Percentiles rank a stretch among this genome's conserved stretches.
phyloP scores from a whole-genome alignment of 176 grass and related monocot species.

The Saccharum spontaneum region DNA sequence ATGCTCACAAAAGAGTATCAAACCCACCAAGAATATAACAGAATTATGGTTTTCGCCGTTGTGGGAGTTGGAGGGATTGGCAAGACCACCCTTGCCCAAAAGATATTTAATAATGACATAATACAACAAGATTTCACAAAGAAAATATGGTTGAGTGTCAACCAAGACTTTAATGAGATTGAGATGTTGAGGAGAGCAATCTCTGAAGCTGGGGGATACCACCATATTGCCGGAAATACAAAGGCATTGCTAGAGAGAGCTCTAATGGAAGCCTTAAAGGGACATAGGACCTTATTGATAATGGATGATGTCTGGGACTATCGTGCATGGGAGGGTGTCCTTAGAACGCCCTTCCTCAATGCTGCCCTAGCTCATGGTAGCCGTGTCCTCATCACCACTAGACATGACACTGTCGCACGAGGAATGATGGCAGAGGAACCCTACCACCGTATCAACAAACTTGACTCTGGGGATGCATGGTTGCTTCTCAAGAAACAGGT shows the following conservation, averaged over 20 bases:
- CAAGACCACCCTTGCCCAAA: slow-evolving; percentile 19
- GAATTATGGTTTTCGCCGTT: not conserved
- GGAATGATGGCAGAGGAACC: too few species aligned
- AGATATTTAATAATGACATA: slow-evolving; percentile 1
- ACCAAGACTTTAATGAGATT: not conserved
- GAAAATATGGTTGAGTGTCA: slow-evolving; percentile 16
- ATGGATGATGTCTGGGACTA: not conserved
- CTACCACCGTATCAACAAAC: not conserved
- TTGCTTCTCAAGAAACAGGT: not conserved
- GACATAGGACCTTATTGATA: not conserved
- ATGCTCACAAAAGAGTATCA: not conserved
- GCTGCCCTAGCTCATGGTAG: too few species aligned
- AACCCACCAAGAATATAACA: not conserved
- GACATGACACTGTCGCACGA: too few species aligned
- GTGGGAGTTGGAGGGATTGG: slow-evolving; percentile 23
- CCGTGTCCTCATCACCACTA: too few species aligned
- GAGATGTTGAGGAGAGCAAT: not conserved
- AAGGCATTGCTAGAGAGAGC: not conserved
- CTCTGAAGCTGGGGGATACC: not conserved
- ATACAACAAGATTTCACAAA: not conserved
- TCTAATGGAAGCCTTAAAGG: not conserved
- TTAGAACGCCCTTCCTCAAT: not conserved
- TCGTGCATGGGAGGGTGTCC: not conserved
- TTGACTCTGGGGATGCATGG: not conserved
- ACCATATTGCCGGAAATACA: not conserved